phyloP scores from a whole-genome alignment of 108 stramenopile genomes.

The Hondaea fermentalgiana region DNA sequence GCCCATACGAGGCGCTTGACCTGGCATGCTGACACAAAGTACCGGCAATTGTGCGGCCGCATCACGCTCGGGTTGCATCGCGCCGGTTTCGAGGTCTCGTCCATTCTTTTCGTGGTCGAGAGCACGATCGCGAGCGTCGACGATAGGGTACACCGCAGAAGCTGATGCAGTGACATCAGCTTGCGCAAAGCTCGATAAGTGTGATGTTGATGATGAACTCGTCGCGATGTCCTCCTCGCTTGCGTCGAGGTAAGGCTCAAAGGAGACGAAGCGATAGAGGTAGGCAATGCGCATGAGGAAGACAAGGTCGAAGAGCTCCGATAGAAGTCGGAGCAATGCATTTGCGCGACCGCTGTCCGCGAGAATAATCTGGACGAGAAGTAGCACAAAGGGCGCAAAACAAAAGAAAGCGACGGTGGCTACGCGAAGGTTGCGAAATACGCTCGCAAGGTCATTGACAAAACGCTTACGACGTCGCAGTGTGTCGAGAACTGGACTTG shows the following conservation, averaged over 20 bases:
- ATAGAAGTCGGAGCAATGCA: not conserved
- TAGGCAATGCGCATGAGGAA: not conserved
- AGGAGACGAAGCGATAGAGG: not conserved
- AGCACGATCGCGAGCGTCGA: too few relatives aligned
- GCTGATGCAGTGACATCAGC: too few relatives aligned
- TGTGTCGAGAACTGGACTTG: not conserved
- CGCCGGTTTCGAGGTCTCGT: too few relatives aligned
- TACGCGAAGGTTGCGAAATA: not conserved
- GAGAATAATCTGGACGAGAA: not conserved
- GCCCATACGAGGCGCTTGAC: too few relatives aligned
- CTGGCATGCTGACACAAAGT: too few relatives aligned
- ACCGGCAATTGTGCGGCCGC: too few relatives aligned
- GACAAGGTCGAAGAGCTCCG: not conserved
- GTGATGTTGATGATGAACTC: too few relatives aligned
- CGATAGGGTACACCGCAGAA: too few relatives aligned
- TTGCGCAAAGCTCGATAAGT: too few relatives aligned
- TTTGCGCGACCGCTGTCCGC: not conserved
- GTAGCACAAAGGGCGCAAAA: not conserved
- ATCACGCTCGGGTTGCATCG: too few relatives aligned
- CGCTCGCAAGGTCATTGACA: not conserved
- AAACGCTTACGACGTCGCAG: not conserved
- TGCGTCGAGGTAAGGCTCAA: not conserved
- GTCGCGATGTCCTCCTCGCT: not conserved
- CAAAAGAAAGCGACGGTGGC: not conserved
- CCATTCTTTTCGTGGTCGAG: too few relatives aligned